A percentile compares a stretch with the other conserved stretches of the same genome.
These are phyloP conservation scores for Hortiboletus rubellus DNA, from an alignment of 1,284 basidiomycete species.

Conservation along the genomic window DNA sequence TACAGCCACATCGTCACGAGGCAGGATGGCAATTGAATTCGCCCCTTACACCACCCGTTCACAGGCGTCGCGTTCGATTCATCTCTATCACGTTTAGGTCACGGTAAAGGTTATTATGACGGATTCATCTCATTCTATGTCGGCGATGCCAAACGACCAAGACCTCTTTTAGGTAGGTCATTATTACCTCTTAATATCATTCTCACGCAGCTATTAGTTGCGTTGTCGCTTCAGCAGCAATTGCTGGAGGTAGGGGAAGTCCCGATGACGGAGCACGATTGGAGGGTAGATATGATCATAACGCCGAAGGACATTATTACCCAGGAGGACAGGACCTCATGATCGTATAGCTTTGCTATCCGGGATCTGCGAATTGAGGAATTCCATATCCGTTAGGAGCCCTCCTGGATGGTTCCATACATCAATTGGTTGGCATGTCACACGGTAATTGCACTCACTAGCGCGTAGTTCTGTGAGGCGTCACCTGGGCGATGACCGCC, in stretches of 20 bases:
- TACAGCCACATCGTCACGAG: constrained; percentile 10
- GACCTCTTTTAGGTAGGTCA: constrained; percentile 55
- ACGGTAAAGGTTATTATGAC: constrained; percentile 83
- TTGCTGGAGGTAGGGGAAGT: constrained; percentile 53
- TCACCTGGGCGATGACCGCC: constrained; percentile 15
- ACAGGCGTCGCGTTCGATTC: constrained; percentile 76
- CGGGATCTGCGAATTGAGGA: not conserved
- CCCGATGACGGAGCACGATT: constrained; percentile 62
- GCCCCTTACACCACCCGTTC: constrained; percentile 9
- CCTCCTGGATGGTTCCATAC: constrained; percentile 15
- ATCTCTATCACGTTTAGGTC: constrained; percentile 68
- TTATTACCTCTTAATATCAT: constrained; percentile 8
- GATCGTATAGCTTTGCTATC: constrained; percentile 17
- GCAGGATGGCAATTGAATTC: constrained; percentile 8
- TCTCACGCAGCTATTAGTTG: constrained; percentile 45
- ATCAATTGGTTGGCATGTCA: constrained; percentile 9
- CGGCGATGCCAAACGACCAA: constrained; percentile 37
- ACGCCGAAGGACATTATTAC: constrained; percentile 48
- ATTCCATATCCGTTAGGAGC: constrained; percentile 26
- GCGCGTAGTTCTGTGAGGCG: constrained; percentile 19
- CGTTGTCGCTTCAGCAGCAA: constrained; percentile 65
- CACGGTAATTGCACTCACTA: constrained; percentile 32
- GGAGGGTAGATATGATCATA: constrained; percentile 66
- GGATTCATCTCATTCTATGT: constrained; percentile 62
- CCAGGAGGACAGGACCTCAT: constrained; percentile 16